These are phyloP conservation scores for Acanthamoeba culbertsoni DNA, from an alignment of 208 protist genomes.

Conservation along the genomic window DNA sequence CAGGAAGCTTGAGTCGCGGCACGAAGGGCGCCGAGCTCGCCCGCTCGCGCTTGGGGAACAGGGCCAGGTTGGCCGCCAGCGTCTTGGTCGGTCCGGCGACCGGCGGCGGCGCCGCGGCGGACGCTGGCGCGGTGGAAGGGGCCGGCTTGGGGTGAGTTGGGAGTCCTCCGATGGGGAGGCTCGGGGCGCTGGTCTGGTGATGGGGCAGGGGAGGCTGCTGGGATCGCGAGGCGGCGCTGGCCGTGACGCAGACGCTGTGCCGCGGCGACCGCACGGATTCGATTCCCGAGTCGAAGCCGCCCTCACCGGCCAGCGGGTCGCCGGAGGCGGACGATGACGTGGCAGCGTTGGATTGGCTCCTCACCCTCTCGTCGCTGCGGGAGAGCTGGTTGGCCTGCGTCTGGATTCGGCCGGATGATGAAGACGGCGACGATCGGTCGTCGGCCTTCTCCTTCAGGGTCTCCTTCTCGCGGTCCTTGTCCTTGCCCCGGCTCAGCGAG, in stretches of 20 bases:
- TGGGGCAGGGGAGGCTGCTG: neutral
- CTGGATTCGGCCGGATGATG: no score
- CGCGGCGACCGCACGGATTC: neutral
- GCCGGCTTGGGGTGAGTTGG: no score
- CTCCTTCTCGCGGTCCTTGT: neutral
- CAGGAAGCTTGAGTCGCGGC: constrained; percentile 13
- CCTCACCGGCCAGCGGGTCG: no score
- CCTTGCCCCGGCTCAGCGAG: neutral
- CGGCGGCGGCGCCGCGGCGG: neutral
- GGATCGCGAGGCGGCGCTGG: neutral
- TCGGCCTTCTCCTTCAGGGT: neutral
- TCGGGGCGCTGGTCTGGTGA: neutral
- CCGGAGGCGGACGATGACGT: no score
- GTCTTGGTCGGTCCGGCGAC: neutral
- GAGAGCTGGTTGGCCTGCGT: neutral
- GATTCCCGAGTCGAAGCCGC: neutral
- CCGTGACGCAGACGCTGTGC: constrained; percentile 32
- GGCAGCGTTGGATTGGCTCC: neutral
- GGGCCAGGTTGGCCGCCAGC: neutral
- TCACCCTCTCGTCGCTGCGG: neutral
- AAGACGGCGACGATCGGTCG: no score
- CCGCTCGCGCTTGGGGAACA: constrained; percentile 2
- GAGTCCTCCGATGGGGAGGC: neutral
- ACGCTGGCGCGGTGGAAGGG: neutral
- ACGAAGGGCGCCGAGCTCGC: constrained; percentile 5